These are phyloP conservation scores for Dothiorella sarmentorum DNA, from an alignment of 2,329 filamentous ascomycete genomes.

Conservation along the genomic window DNA sequence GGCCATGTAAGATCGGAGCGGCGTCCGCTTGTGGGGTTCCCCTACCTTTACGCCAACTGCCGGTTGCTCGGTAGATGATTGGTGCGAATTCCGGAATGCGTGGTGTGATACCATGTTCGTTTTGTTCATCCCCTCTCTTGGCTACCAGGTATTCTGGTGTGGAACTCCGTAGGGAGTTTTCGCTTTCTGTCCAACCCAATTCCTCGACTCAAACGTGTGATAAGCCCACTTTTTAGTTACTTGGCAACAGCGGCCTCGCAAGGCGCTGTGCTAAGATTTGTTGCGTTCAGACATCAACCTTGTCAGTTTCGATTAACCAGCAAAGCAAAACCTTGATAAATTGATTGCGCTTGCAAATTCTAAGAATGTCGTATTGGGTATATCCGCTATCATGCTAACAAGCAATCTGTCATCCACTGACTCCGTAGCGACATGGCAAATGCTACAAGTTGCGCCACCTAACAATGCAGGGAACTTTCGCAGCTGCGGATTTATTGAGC, in stretches of 20 bases:
- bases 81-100: not conserved
- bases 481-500: not conserved
- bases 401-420: not conserved
- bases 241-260: too few species aligned
- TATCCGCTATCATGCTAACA: not conserved
- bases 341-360: not conserved
- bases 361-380: not conserved
- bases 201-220: too few species aligned
- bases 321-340: not conserved
- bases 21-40: not conserved
- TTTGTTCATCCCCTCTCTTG: too few species aligned
- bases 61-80: not conserved
- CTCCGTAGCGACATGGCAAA: not conserved
- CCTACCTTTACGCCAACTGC: not conserved
- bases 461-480: not conserved
- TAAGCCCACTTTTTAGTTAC: too few species aligned
- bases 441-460: not conserved
- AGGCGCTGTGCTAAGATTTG: too few species aligned
- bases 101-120: not conserved
- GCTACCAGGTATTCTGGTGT: too few species aligned
- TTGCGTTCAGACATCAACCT: too few species aligned
- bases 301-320: not conserved
- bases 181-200: too few species aligned
- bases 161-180: too few species aligned
- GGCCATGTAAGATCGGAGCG: conserved; percentile 1